Evolutionary conservation across 2,329 filamentous ascomycete genomes (phyloP).

Genomic region (Stachybotrys elegans): DNA sequence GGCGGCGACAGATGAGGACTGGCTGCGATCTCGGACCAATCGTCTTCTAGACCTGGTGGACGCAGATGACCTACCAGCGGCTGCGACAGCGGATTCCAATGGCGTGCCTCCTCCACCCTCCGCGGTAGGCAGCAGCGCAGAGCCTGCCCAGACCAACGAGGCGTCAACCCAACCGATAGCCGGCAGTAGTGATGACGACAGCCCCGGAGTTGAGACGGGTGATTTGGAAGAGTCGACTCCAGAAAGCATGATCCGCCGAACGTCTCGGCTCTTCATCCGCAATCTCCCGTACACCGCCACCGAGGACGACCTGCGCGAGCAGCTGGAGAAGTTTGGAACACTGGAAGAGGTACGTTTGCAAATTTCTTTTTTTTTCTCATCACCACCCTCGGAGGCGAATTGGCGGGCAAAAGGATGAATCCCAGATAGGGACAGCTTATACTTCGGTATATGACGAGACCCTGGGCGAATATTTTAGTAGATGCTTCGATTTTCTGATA

Average conservation of each 20-base stretch:
- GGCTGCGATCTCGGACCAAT: slow-evolving; percentile 85
- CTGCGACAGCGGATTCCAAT: slow-evolving; percentile 9
- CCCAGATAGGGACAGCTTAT: slow-evolving; percentile 99
- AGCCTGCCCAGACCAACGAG: slow-evolving; percentile 14
- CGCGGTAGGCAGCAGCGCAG: slow-evolving; percentile 14
- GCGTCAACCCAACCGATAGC: slow-evolving; percentile 13
- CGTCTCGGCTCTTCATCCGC: slow-evolving; percentile 77
- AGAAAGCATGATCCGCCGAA: slow-evolving; percentile 59
- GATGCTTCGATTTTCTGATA: slow-evolving; percentile 91
- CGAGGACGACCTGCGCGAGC: slow-evolving; percentile 68
- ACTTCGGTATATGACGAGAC: slow-evolving; percentile 84
- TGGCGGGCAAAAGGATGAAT: slow-evolving; percentile 72
- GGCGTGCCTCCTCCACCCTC: slow-evolving; percentile 10
- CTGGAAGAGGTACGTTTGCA: slow-evolving; percentile 76
- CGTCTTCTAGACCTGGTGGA: slow-evolving; percentile 80
- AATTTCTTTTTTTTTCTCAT: slow-evolving; percentile 10
- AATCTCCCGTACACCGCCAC: slow-evolving; percentile 80
- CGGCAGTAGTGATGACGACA: slow-evolving; percentile 20
- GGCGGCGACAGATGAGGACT: slow-evolving; percentile 73
- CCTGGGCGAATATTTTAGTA: slow-evolving; percentile 99
- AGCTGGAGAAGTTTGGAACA: slow-evolving; percentile 68
- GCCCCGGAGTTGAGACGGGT: slow-evolving; percentile 24
- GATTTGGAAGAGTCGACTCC: slow-evolving; percentile 25
- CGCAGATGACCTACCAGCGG: slow-evolving; percentile 51
- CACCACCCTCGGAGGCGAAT: slow-evolving; percentile 5